Percentiles rank a stretch among this genome's conserved stretches.
Evolutionary conservation across 352 stramenopile species (phyloP).

Genomic region (Phytophthora palmivora): DNA sequence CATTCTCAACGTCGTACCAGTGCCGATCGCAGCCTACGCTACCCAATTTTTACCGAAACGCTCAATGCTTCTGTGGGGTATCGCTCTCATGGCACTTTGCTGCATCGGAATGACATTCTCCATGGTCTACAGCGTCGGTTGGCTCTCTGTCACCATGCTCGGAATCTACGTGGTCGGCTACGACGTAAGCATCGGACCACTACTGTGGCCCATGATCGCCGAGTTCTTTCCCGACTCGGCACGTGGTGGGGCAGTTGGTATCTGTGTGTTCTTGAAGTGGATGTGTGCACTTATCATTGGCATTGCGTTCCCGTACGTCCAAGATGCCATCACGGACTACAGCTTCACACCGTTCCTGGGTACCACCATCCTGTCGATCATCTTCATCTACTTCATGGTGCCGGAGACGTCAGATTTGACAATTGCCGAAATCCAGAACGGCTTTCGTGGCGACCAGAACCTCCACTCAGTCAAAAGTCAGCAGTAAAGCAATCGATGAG

Average conservation of each 20-base stretch:
- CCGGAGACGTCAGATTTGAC: slow-evolving; percentile 68
- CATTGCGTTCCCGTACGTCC: slow-evolving; percentile 59
- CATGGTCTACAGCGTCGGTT: slow-evolving; percentile 32
- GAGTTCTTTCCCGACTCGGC: slow-evolving; percentile 68
- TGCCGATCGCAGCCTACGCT: slow-evolving; percentile 32
- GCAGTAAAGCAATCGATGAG: slow-evolving; percentile 8
- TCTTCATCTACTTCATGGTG: slow-evolving; percentile 51
- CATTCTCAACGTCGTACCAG: slow-evolving; percentile 52
- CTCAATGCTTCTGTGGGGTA: slow-evolving; percentile 43
- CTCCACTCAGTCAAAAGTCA: slow-evolving; percentile 30
- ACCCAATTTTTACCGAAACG: slow-evolving; percentile 44
- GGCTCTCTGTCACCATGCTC: slow-evolving; percentile 51
- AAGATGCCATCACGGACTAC: slow-evolving; percentile 48
- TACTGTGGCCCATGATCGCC: slow-evolving; percentile 50
- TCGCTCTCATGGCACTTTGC: slow-evolving; percentile 46
- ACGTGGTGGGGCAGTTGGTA: slow-evolving; percentile 37
- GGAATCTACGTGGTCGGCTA: slow-evolving; percentile 52
- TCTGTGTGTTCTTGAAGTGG: slow-evolving; percentile 61
- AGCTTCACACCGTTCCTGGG: slow-evolving; percentile 57
- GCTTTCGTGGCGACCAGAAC: slow-evolving; percentile 35
- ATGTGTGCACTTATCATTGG: slow-evolving; percentile 53
- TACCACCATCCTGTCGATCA: no score
- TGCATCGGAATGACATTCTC: slow-evolving; percentile 50
- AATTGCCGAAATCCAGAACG: slow-evolving; percentile 59
- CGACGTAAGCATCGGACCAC: slow-evolving; percentile 54